phyloP scores from a whole-genome alignment of 169 alveolate species.

The Plasmodium inui region DNA sequence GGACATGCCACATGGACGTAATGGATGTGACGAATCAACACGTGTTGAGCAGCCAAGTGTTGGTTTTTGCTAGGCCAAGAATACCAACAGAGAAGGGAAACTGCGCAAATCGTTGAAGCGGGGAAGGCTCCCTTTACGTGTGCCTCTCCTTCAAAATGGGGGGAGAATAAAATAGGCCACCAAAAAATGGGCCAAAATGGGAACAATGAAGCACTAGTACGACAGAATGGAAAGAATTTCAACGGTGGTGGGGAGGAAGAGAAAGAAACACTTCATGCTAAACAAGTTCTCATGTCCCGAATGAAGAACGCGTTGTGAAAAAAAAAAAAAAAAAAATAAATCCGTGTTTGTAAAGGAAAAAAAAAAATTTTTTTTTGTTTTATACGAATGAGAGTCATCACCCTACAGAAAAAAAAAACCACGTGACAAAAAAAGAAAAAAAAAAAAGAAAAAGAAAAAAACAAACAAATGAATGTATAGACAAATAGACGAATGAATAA shows the following conservation, averaged over 20 bases:
- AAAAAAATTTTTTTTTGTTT: not conserved
- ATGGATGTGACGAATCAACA: not conserved
- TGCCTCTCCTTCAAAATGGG: not conserved
- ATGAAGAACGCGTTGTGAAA: not conserved
- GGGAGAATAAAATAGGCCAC: not conserved
- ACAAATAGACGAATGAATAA: not conserved
- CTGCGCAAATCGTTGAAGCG: not conserved
- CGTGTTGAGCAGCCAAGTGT: not conserved
- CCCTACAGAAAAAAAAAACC: not conserved
- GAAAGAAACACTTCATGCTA: not conserved
- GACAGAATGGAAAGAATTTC: not conserved
- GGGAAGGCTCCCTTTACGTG: not conserved
- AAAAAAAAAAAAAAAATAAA: not conserved
- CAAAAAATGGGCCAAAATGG: not conserved
- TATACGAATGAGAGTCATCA: not conserved
- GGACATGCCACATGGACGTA: not conserved
- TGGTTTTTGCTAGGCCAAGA: not conserved
- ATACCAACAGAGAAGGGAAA: not conserved
- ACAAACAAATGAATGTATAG: not conserved
- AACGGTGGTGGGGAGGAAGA: not conserved
- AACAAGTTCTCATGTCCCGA: not conserved
- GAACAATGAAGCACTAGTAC: not conserved
- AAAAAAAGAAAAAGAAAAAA: slow-evolving; percentile 14
- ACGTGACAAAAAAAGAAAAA: not conserved
- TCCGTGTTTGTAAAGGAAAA: not conserved